Percentiles rank a stretch among this genome's conserved stretches.
Evolutionary conservation across 148 eudicot species (phyloP).

Genomic region (Suaeda aralocaspica): DNA sequence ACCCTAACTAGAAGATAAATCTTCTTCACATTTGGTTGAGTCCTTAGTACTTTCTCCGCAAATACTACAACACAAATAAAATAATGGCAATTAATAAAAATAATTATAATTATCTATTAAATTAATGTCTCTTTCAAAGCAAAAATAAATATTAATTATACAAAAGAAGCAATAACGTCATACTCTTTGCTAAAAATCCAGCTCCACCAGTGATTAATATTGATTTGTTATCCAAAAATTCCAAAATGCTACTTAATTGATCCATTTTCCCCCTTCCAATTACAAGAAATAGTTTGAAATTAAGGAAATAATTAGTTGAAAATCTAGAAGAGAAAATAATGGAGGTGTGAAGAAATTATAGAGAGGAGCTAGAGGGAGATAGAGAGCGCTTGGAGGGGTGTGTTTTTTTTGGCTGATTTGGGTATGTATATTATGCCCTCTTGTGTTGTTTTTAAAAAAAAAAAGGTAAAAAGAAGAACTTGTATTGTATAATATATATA

Average conservation of each 20-base stretch:
- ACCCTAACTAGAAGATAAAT: slow-evolving; percentile 8
- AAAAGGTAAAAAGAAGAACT: too few species aligned
- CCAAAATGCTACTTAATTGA: slow-evolving; percentile 10
- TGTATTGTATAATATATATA: too few species aligned
- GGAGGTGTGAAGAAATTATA: background rate
- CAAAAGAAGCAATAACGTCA: too few species aligned
- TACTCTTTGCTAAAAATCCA: too few species aligned
- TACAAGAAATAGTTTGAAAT: too few species aligned
- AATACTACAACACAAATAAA: slow-evolving; percentile 4
- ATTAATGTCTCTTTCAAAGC: background rate
- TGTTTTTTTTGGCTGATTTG: too few species aligned
- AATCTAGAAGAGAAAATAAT: background rate
- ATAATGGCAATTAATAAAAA: background rate
- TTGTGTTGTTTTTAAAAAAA: too few species aligned
- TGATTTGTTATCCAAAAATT: too few species aligned
- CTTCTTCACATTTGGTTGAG: slow-evolving; percentile 14
- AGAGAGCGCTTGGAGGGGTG: background rate
- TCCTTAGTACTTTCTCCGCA: slow-evolving; percentile 1
- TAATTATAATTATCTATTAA: background rate
- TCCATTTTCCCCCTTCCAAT: slow-evolving; percentile 30
- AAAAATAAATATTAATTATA: too few species aligned
- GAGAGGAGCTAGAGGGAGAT: background rate
- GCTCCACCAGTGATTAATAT: too few species aligned
- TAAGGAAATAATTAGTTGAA: background rate
- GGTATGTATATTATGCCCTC: background rate